Conservation (phyloP, 176 grass and related monocot species). For the Metroxylon sagu region DNA sequence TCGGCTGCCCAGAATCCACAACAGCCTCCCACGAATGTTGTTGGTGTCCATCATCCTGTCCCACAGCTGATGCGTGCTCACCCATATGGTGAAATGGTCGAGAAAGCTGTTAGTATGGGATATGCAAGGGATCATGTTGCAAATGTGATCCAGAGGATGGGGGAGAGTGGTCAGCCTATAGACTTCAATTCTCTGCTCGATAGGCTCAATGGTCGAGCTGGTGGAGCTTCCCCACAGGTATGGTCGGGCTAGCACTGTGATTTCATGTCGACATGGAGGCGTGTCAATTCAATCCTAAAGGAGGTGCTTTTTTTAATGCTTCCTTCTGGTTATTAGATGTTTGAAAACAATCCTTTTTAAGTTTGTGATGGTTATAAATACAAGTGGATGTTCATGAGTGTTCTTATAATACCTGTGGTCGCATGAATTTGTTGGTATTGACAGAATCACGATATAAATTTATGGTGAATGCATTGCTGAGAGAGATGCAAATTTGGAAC, state of each 20-base stretch:
- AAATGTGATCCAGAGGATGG: background rate
- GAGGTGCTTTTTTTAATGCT: too few relatives aligned
- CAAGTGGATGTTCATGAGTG: too few relatives aligned
- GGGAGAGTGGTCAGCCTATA: background rate
- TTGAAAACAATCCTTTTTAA: too few relatives aligned
- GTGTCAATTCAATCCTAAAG: too few relatives aligned
- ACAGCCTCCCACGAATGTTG: background rate
- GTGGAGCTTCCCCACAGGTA: background rate
- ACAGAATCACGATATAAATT: too few relatives aligned
- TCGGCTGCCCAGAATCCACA: background rate
- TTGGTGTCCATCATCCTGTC: background rate
- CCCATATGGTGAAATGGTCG: background rate
- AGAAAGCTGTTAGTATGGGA: background rate
- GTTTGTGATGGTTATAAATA: too few relatives aligned
- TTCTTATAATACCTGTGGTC: too few relatives aligned
- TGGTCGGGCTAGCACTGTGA: background rate
- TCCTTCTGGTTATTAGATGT: too few relatives aligned
- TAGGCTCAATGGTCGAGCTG: constrained; percentile 5
- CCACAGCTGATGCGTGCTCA: background rate
- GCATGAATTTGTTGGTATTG: too few relatives aligned
- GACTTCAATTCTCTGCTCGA: background rate
- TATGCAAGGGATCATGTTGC: background rate
- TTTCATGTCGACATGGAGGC: too few relatives aligned
- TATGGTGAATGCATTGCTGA: too few relatives aligned
- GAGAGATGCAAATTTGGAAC: too few relatives aligned